Evolutionary conservation across 2,329 filamentous ascomycete species (phyloP).

Genomic region (Pseudonectria buxi): DNA sequence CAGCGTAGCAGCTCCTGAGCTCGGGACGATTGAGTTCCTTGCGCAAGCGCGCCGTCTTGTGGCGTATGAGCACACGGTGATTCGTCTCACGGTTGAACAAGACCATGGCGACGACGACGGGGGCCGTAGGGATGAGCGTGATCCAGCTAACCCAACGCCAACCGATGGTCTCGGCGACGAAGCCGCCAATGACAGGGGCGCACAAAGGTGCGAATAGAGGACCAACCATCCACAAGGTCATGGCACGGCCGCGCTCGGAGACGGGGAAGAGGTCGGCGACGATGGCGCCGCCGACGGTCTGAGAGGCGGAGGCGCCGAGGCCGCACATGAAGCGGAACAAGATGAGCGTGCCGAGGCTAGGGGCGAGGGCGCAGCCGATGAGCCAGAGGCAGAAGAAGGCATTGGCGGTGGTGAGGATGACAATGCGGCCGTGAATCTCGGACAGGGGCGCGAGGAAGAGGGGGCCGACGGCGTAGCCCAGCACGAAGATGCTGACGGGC

Average conservation of each 20-base stretch:
- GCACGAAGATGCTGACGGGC: constrained; percentile 54
- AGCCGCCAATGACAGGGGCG: constrained; percentile 44
- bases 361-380: constrained; percentile 57
- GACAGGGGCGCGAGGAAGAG: constrained; percentile 51
- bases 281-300: constrained; percentile 49
- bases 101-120: constrained; percentile 18
- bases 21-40: constrained; percentile 38
- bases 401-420: constrained; percentile 51
- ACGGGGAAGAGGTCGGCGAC: constrained; percentile 48
- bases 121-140: constrained; percentile 37
- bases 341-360: constrained; percentile 46
- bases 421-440: constrained; percentile 58
- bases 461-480: constrained; percentile 53
- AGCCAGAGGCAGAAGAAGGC: constrained; percentile 55
- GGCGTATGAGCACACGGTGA: constrained; percentile 41
- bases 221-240: constrained; percentile 47
- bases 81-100: constrained; percentile 34
- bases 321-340: constrained; percentile 55
- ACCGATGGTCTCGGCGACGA: constrained; percentile 40
- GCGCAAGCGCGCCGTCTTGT: constrained; percentile 39
- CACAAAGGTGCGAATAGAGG: constrained; percentile 50
- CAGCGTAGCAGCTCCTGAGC: constrained; percentile 40
- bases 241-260: constrained; percentile 39
- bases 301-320: constrained; percentile 47
- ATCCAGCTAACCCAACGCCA: constrained; percentile 51